Conservation (phyloP, 1,284 basidiomycete genomes). For the Cutaneotrichosporon sp. region DNA sequence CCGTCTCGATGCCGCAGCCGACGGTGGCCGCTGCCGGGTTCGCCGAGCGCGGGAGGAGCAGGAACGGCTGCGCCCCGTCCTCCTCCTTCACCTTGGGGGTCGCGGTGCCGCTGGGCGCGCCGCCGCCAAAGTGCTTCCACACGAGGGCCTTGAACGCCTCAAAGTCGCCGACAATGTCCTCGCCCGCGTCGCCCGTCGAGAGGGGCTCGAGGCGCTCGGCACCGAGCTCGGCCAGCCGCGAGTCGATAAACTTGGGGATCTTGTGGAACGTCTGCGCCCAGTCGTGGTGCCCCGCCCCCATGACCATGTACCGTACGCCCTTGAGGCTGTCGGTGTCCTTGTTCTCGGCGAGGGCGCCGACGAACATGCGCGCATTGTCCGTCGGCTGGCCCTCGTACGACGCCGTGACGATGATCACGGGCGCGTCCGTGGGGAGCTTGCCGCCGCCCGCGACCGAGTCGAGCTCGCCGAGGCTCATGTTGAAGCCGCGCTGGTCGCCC, state of each 20-base stretch:
- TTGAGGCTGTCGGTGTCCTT: conserved; percentile 30
- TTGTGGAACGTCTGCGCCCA: conserved; percentile 61
- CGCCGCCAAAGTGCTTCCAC: conserved; percentile 52
- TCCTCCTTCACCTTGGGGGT: background rate
- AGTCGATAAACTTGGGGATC: conserved; percentile 58
- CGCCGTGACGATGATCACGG: conserved; percentile 59
- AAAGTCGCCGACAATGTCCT: conserved; percentile 58
- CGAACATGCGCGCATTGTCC: conserved; percentile 28
- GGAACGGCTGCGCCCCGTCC: background rate
- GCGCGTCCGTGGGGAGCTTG: conserved; percentile 57
- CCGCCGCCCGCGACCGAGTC: conserved; percentile 53
- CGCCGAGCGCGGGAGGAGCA: conserved; percentile 12
- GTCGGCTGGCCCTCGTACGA: conserved; percentile 58
- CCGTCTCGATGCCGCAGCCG: conserved; percentile 17
- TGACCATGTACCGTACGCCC: conserved; percentile 58
- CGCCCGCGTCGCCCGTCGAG: conserved; percentile 41
- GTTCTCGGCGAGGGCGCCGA: conserved; percentile 11
- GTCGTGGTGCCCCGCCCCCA: conserved; percentile 62
- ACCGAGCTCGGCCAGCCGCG: conserved; percentile 53
- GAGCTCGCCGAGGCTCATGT: conserved; percentile 55
- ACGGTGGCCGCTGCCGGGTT: conserved; percentile 18
- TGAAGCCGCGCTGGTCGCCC: conserved; percentile 56
- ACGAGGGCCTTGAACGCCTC: conserved; percentile 57
- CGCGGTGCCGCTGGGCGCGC: background rate
- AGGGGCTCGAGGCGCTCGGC: conserved; percentile 51